Evolutionary conservation across 331 rosid species (phyloP), one percentile per base, ranked within the genome.

Genomic region (Quercus lobata): DNA sequence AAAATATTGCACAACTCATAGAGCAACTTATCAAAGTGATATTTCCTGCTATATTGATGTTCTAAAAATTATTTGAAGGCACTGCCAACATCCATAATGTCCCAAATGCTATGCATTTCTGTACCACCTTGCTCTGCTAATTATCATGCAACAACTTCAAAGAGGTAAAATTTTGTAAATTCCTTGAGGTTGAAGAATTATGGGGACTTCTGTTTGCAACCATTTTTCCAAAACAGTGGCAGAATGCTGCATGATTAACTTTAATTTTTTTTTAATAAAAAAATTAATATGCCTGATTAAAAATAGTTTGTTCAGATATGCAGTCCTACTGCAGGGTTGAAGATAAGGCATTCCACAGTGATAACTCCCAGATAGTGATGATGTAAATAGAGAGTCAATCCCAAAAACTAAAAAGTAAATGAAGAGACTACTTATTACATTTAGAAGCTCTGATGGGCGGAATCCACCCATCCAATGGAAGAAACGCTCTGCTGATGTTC

Each of bases 391-490:
- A 65, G 49, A 65, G 46, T 65, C 71, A 30, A 65, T 34, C 8
- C 49, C 11, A 19, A 68, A 6, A 35, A 18, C 4, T 18, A 19
- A 32, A 35, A 9, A 9, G 53, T 9, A 68, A 34, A 34, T 68
- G 22, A 19, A 35, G 53, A 68, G 53, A 68, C 17, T 0, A n/a
- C 22, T 18, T 17, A 19, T 78, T 90, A 96, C 99, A 1, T 84
- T 85, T 73, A 96, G 91, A 88, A 96, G 92, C 81, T 96, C 94
- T 0, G 99, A 96, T 0, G 99, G 99, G 78, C 98, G 99, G 22
- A 93, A 88, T 52, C 99, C 99, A 54, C 99, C 99, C 6, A 96
- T 96, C 99, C 99, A 96, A 46, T 86, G 91, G 84, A 92, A 93
- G 69, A 91, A 84, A 16, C 99, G 97, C 56, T 96, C 99, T 8